Conservation (phyloP, 2,329 filamentous ascomycete genomes). For the Coniella vitis region DNA sequence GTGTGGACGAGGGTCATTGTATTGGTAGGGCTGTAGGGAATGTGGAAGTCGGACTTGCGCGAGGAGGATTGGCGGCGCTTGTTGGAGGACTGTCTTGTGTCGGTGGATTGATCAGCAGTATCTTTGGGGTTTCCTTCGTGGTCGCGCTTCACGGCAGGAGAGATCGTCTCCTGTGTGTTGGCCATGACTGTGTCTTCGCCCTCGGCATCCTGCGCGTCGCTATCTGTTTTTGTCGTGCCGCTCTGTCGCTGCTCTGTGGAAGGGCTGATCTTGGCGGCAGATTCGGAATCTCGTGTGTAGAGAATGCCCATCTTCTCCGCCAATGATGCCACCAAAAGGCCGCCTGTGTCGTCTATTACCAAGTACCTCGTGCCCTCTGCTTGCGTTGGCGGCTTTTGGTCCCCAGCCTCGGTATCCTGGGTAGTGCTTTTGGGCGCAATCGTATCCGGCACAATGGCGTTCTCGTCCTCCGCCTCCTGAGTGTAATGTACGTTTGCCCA, state of each 20-base stretch:
- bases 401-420: slow-evolving; percentile 21
- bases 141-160: slow-evolving; percentile 5
- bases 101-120: slow-evolving; percentile 4
- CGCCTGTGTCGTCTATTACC: slow-evolving; percentile 80
- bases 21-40: slow-evolving; percentile 63
- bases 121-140: slow-evolving; percentile 11
- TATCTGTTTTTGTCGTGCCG: neutral
- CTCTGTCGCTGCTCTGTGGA: neutral
- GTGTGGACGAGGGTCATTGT: slow-evolving; percentile 75
- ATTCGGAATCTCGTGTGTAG: slow-evolving; percentile 35
- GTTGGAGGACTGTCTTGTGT: slow-evolving; percentile 16
- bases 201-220: neutral
- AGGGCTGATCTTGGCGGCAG: neutral
- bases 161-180: slow-evolving; percentile 12
- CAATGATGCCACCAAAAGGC: slow-evolving; percentile 72
- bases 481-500: slow-evolving; percentile 85
- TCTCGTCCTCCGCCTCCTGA: slow-evolving; percentile 24
- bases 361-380: slow-evolving; percentile 56
- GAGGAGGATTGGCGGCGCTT: slow-evolving; percentile 22
- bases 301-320: slow-evolving; percentile 86
- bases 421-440: slow-evolving; percentile 17
- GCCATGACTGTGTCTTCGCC: slow-evolving; percentile 18
- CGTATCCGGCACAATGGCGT: slow-evolving; percentile 16
- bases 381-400: slow-evolving; percentile 19
- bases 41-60: slow-evolving; percentile 43